Evolutionary conservation across 225 moss, liverwort and hornwort genomes (phyloP).

Genomic region (Pseudoscleropodium purum): DNA sequence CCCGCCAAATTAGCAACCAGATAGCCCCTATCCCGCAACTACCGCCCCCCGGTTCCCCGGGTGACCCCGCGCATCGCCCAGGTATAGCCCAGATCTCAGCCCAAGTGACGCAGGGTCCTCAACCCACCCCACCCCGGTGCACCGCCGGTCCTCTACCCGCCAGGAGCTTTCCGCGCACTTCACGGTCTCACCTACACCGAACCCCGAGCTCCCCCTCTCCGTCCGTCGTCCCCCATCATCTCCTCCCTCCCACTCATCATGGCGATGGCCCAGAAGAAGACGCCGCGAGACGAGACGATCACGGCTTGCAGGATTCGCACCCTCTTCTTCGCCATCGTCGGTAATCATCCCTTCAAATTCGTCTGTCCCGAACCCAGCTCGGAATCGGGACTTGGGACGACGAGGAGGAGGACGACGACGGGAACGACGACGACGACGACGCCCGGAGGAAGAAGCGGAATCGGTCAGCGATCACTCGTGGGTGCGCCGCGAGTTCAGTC

Average conservation of each 20-base stretch:
- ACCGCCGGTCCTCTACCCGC: background rate
- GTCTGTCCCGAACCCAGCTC: background rate
- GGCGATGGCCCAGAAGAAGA: background rate
- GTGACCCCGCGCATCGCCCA: background rate
- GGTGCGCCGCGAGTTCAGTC: background rate
- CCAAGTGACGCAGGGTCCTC: background rate
- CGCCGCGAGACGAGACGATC: conserved; percentile 1
- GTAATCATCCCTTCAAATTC: background rate
- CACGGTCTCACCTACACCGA: conserved; percentile 2
- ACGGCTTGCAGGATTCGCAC: background rate
- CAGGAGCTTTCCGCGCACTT: background rate
- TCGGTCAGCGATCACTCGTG: background rate
- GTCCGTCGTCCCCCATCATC: background rate
- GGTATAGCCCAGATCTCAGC: background rate
- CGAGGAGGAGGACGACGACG: background rate
- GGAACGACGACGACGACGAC: background rate
- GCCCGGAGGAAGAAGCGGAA: background rate
- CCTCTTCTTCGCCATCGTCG: background rate
- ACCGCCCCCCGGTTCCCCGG: background rate
- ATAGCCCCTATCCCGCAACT: background rate
- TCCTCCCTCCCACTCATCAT: background rate
- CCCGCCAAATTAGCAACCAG: background rate
- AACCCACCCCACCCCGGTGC: rapidly evolving
- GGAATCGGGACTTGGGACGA: background rate
- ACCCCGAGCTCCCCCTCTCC: background rate